Evolutionary conservation across 768 basidiomycete species (phyloP).

Genomic region (Lyophyllum decastes): DNA sequence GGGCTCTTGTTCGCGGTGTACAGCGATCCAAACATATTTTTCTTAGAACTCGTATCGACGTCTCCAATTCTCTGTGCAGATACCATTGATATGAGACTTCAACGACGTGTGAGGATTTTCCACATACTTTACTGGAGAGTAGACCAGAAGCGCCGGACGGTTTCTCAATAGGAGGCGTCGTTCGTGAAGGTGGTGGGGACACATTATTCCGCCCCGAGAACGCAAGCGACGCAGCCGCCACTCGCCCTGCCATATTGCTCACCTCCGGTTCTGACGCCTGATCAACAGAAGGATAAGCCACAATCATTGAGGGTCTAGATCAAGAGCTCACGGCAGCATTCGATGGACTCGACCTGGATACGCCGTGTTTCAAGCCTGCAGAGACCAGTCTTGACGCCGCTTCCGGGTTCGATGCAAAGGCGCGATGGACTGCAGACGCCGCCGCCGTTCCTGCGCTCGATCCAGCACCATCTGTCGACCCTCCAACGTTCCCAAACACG

Average conservation of each 20-base stretch:
- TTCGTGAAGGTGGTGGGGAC: constrained; percentile 11
- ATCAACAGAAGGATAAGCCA: not conserved
- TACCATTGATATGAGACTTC: not conserved
- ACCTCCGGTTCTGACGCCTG: constrained; percentile 43
- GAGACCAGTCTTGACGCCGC: constrained; percentile 41
- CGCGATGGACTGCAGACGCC: constrained; percentile 46
- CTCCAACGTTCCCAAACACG: constrained; percentile 42
- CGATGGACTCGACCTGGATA: constrained; percentile 35
- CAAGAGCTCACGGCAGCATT: constrained; percentile 34
- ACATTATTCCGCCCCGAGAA: constrained; percentile 33
- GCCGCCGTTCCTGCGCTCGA: constrained; percentile 30
- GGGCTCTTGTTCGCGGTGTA: constrained; percentile 40
- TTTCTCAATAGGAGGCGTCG: constrained; percentile 26
- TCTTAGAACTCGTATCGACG: constrained; percentile 53
- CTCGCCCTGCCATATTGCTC: constrained; percentile 46
- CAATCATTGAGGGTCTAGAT: not conserved
- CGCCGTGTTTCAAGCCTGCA: constrained; percentile 40
- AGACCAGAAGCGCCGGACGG: constrained; percentile 25
- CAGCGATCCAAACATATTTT: constrained; percentile 48
- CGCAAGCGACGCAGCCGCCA: constrained; percentile 57
- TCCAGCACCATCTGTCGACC: constrained; percentile 22
- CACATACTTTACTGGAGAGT: constrained; percentile 29
- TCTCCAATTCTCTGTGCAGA: constrained; percentile 56
- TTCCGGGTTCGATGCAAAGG: constrained; percentile 43
- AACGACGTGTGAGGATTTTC: no score